Base-by-base conservation (phyloP, 345 rosid genomes). In the Balakata baccata region DNA sequence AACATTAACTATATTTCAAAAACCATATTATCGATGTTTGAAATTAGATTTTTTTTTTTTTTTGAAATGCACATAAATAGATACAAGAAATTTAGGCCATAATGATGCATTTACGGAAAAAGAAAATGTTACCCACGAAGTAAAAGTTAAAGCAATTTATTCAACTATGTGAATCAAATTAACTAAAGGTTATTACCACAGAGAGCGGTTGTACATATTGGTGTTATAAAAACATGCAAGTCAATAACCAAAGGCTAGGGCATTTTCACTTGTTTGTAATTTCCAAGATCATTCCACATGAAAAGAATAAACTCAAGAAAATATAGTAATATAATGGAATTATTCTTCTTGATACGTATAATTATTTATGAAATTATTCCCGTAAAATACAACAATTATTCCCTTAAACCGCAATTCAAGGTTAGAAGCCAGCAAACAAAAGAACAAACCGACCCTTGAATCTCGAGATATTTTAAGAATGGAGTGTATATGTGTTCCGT, bases 371-470 rank as follows among this genome's bases (percentile, higher is more conserved):
- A 25, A 76, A 65, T 60, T 72, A 81, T 79, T 79, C 78, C 78
- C 64, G 64, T 54, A 67, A 61, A 52, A 63, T 60, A 73, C 80
- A 77, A 22, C 2, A 17, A 7, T 17, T 64, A 64, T 80, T 78
- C 87, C 72, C 80, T 68, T 11, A 37, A 66, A 75, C 78, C 85
- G 84, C 77, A 74, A 75, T 82, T 79, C 80, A 74, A 83, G 69
- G 80, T 43, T 59, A 77, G 39, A 73, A 77, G 66, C 81, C 78
- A 78, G 84, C 88, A 82, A 83, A 77, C 14, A 75, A 73, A 51
- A 47, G 60, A 79, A 86, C 89, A 84, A 84, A 77, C 11, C 70
- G 71, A 54, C 85, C 86, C 91, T 81, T 80, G 84, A 84, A 84
- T 81, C 82, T 76, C 79, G 91, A 22, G n/a, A 12, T 12, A 20